phyloP scores from a whole-genome alignment of 352 stramenopile species.

The Globisporangium perplexum region DNA sequence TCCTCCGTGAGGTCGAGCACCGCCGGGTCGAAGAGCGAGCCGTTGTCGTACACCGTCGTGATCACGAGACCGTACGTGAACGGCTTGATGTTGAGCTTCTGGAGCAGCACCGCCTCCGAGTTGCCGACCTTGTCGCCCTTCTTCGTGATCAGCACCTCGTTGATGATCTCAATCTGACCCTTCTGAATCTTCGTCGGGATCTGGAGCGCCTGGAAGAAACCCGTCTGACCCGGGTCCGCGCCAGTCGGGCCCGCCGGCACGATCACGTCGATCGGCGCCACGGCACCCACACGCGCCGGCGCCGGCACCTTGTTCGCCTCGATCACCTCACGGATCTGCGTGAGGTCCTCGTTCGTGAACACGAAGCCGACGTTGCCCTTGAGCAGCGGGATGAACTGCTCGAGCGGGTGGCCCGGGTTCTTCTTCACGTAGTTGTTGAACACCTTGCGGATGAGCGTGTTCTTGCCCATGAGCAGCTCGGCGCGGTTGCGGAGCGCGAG shows the following conservation, averaged over 20 bases:
- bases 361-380: constrained; percentile 99
- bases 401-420: constrained; percentile 95
- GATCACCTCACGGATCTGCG: constrained; percentile 86
- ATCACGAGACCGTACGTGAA: constrained; percentile 99
- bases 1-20: constrained; percentile 98
- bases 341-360: constrained; percentile 98
- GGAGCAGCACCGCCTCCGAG: constrained; percentile 97
- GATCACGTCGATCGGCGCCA: constrained; percentile 95
- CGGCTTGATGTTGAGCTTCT: constrained; percentile 98
- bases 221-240: constrained; percentile 99
- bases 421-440: constrained; percentile 96
- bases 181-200: constrained; percentile 99
- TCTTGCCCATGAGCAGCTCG: constrained; percentile 99
- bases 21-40: constrained; percentile 97
- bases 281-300: constrained; percentile 93
- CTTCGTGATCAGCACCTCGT: constrained; percentile 93
- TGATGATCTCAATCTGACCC: constrained; percentile 99
- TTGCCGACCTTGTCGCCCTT: constrained; percentile 97
- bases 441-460: constrained; percentile 99
- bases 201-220: constrained; percentile 99
- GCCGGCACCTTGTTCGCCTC: constrained; percentile 92
- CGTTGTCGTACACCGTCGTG: constrained; percentile 97
- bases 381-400: constrained; percentile 82
- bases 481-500: constrained; percentile 92
- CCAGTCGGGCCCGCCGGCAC: constrained; percentile 97